A percentile compares a stretch with the other conserved stretches of the same genome.
phyloP scores from a whole-genome alignment of 208 protist genomes.

The Leishmania braziliensis region DNA sequence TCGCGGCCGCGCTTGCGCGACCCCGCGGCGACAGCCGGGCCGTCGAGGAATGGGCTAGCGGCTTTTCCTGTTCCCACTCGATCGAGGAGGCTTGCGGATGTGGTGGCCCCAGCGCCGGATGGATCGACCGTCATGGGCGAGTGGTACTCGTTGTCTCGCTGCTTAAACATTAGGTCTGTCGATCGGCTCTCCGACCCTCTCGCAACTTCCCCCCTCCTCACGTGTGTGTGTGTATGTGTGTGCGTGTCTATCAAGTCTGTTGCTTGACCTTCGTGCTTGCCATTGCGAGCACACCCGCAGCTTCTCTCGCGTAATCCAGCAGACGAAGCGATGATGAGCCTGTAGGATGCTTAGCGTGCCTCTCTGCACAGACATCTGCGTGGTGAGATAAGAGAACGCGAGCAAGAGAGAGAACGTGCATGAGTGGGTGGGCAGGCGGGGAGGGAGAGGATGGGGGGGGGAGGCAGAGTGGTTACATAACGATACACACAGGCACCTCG shows the following conservation, averaged over 20 bases:
- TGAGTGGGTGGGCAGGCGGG: not conserved
- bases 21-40: constrained; percentile 27
- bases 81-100: not conserved
- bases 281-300: not conserved
- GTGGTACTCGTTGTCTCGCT: constrained; percentile 51
- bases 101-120: constrained; percentile 22
- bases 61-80: not conserved
- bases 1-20: constrained; percentile 76
- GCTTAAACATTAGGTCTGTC: constrained; percentile 53
- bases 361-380: not conserved
- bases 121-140: constrained; percentile 47
- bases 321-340: not conserved
- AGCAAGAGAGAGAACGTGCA: not conserved
- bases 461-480: not conserved
- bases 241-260: not conserved
- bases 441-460: not conserved
- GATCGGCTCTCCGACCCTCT: not conserved
- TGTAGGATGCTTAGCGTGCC: not conserved
- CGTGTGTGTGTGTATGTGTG: not conserved
- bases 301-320: not conserved
- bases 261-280: not conserved
- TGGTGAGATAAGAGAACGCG: not conserved
- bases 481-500: not conserved
- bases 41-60: not conserved
- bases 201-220: not conserved